phyloP scores from a whole-genome alignment of 768 basidiomycete species.

The Austroboletus festivus region DNA sequence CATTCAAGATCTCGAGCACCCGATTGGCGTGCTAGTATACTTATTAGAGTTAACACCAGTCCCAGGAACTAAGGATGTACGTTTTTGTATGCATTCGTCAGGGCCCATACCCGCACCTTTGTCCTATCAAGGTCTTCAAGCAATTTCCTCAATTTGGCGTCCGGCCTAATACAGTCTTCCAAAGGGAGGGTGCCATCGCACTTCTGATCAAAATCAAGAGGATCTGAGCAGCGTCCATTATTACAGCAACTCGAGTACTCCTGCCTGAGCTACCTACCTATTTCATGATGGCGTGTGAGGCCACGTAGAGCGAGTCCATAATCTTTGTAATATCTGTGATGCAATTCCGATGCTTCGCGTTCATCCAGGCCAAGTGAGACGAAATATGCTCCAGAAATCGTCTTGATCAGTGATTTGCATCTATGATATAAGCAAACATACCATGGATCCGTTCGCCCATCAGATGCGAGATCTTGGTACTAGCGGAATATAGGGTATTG shows the following conservation, averaged over 20 bases:
- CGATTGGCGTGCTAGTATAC: conserved; percentile 68
- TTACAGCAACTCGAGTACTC: neutral
- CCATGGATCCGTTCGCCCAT: conserved; percentile 83
- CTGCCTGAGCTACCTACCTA: conserved; percentile 44
- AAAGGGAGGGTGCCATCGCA: conserved; percentile 84
- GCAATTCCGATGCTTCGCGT: conserved; percentile 65
- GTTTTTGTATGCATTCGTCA: conserved; percentile 80
- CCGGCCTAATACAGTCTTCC: conserved; percentile 71
- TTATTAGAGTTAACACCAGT: conserved; percentile 4
- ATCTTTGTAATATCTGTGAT: conserved; percentile 69
- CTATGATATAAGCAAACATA: conserved; percentile 26
- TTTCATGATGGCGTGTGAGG: conserved; percentile 67
- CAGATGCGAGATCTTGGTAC: conserved; percentile 66
- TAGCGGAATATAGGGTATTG: conserved; percentile 83
- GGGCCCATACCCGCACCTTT: conserved; percentile 77
- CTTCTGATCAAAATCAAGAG: conserved; percentile 77
- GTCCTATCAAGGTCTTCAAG: conserved; percentile 76
- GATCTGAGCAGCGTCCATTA: conserved; percentile 45
- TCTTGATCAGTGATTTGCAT: neutral
- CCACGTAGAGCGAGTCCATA: conserved; percentile 85
- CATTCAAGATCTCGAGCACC: conserved; percentile 68
- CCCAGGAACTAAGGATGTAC: conserved; percentile 39
- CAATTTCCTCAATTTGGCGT: conserved; percentile 59
- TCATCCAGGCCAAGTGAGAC: conserved; percentile 63
- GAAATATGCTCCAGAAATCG: conserved; percentile 59